Conservation (phyloP, 371 early-diverging fungal genomes). For the Mortierella sp. region DNA sequence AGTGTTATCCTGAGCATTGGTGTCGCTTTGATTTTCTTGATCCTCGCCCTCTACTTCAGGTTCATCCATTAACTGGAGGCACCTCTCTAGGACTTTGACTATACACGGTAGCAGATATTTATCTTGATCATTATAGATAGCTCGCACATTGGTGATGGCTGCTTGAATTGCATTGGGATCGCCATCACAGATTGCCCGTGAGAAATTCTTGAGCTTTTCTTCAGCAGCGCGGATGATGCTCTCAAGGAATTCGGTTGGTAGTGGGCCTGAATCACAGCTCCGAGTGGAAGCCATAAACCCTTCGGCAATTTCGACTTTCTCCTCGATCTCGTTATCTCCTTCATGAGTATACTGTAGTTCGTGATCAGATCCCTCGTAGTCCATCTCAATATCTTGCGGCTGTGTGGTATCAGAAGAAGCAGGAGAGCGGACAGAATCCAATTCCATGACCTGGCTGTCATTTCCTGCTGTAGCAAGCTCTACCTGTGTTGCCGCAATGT, state of each 20-base stretch:
- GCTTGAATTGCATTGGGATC: conserved; percentile 25
- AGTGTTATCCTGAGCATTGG: not conserved
- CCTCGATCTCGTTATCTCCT: not conserved
- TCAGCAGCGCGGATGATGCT: conserved; percentile 22
- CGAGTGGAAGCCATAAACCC: conserved; percentile 25
- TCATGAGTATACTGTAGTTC: conserved; percentile 1
- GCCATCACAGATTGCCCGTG: conserved; percentile 30
- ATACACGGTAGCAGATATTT: conserved; percentile 5
- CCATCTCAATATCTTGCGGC: conserved; percentile 25
- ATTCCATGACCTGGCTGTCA: conserved; percentile 25
- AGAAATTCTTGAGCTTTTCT: conserved; percentile 29
- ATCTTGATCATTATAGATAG: not conserved
- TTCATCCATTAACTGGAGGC: conserved; percentile 38
- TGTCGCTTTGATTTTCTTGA: conserved; percentile 6
- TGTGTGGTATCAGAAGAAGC: not conserved
- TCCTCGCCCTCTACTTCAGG: conserved; percentile 5
- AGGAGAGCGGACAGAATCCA: conserved; percentile 13
- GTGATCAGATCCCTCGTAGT: conserved; percentile 17
- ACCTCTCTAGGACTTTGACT: conserved; percentile 22
- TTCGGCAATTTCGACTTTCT: not conserved
- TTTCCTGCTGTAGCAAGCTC: conserved; percentile 13
- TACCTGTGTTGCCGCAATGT: conserved; percentile 48
- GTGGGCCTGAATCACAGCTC: conserved; percentile 12
- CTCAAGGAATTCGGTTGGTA: conserved; percentile 27
- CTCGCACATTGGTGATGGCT: conserved; percentile 12